Conservation (phyloP, 305 asterid species). For the Fraxinus greggii region DNA sequence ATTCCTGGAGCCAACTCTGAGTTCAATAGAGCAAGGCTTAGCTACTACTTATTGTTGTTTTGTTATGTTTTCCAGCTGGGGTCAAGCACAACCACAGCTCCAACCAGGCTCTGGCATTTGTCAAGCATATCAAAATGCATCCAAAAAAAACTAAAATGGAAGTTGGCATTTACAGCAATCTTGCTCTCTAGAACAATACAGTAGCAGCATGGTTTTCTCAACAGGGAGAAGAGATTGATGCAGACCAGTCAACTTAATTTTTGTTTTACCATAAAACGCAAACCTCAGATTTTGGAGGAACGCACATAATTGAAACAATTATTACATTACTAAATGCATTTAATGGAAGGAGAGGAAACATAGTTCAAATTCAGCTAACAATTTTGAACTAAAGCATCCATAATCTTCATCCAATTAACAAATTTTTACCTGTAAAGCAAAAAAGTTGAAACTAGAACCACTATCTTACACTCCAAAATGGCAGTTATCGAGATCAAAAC, state of each 20-base stretch:
- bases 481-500: slow-evolving; percentile 9
- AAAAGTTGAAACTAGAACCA: background rate
- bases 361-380: slow-evolving; percentile 20
- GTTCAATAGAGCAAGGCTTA: background rate
- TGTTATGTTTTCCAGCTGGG: background rate
- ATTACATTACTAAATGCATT: background rate
- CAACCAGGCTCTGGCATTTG: background rate
- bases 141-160: background rate
- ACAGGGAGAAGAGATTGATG: background rate
- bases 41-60: background rate
- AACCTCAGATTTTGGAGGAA: slow-evolving; percentile 2
- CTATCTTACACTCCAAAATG: background rate
- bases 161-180: slow-evolving; percentile 6
- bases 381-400: background rate
- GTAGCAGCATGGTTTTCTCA: background rate
- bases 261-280: slow-evolving; percentile 5
- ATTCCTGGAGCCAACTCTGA: background rate
- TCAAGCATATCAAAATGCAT: background rate
- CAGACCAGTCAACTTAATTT: background rate
- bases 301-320: slow-evolving; percentile 10
- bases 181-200: background rate
- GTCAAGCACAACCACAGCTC: background rate
- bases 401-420: background rate
- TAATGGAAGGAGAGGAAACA: background rate
- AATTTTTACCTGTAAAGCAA: background rate